These are phyloP conservation scores for Coemansia sp. DNA, from an alignment of 192 early-diverging fungal genomes.

Conservation along the genomic window DNA sequence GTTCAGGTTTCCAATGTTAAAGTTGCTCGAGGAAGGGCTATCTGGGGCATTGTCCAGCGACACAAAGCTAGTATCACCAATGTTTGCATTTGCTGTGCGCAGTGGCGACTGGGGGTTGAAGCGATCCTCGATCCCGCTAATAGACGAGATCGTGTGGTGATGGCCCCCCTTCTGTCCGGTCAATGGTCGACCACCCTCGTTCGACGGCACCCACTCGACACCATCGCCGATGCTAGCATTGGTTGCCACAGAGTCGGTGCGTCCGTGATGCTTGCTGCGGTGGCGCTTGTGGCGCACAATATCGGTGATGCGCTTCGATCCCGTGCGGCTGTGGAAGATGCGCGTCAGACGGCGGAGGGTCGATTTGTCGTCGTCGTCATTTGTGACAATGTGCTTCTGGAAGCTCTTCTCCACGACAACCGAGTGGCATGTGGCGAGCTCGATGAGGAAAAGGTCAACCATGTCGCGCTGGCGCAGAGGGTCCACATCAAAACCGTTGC, in stretches of 20 bases:
- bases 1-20: not conserved
- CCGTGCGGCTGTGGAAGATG: constrained; percentile 25
- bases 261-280: constrained; percentile 43
- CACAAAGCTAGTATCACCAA: not conserved
- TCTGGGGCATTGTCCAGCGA: not conserved
- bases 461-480: constrained; percentile 60
- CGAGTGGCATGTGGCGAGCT: constrained; percentile 92
- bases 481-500: constrained; percentile 44
- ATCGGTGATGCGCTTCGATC: constrained; percentile 35
- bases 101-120: constrained; percentile 5
- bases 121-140: constrained; percentile 9
- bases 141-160: constrained; percentile 13
- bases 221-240: constrained; percentile 28
- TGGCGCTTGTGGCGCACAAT: constrained; percentile 42
- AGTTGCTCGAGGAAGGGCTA: not conserved
- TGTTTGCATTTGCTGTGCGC: not conserved
- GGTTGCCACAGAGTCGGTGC: constrained; percentile 39
- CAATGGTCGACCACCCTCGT: not conserved
- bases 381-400: constrained; percentile 35
- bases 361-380: constrained; percentile 36
- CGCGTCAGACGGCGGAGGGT: constrained; percentile 31
- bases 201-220: constrained; percentile 37
- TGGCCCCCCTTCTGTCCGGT: constrained; percentile 11
- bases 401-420: constrained; percentile 78
- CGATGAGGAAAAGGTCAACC: constrained; percentile 68